Evolutionary conservation across 192 early-diverging fungal genomes (phyloP), one percentile per base, ranked within the genome.

Genomic region (Linnemannia exigua): DNA sequence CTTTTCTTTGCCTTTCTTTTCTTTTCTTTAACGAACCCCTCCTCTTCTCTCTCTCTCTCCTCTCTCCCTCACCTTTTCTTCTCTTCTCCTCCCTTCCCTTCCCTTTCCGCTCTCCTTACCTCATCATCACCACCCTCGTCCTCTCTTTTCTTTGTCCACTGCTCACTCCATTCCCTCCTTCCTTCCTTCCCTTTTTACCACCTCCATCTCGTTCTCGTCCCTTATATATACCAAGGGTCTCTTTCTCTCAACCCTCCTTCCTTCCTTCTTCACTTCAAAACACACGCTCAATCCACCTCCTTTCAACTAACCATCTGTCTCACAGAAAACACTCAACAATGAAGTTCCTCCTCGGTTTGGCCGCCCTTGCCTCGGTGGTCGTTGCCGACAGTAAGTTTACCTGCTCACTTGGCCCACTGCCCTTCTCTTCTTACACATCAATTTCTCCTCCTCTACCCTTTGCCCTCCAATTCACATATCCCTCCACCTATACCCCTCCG

Each of bases 271-370:
- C 33, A 47, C 61, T n/a, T n/a, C n/a, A n/a, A n/a, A n/a, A 68
- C 41, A 48, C 61, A 47, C 35, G 9, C 58, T 6, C 41, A 37
- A 22, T 8, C 31, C 48, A 22, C 20, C 46, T 17, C 51, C 72
- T 25, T 20, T 15, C n/a, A 22, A 17, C 28, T n/a, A 22, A 48
- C 67, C 3, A 74, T 28, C n/a, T 25, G 0, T 68, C 20, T 31
- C 20, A 47, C 61, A 44, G n/a, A 2, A 44, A 8, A 46, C 25
- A 38, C 14, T 15, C 38, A 16, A 19, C n/a, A 36, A 77, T 84
- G 82, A 84, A 84, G 35, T 58, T 74, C 47, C 31, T 84, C n/a
- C 15, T 84, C 38, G 82, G 75, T 5, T 47, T 84, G 61, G 63
- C 76, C 41, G 2, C 82, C 63, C 50, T 84, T 33, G 76, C 82